Evolutionary conservation across 495 filamentous ascomycete genomes (phyloP).

Genomic region (Baudoinia panamericana): DNA sequence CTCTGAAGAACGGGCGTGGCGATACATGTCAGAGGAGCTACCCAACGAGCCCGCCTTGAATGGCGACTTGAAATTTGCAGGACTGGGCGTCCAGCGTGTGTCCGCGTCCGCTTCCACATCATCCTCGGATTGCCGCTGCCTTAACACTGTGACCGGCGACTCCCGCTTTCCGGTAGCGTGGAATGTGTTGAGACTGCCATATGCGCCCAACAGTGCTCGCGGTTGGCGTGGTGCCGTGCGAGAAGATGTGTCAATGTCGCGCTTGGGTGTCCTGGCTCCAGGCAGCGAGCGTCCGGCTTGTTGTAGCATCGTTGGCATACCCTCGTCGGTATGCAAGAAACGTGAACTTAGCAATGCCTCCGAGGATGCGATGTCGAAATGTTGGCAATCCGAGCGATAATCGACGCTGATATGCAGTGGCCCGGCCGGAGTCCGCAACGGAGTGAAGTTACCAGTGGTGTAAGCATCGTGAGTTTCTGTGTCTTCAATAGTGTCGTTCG

Average conservation of each 20-base stretch:
- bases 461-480: neutral
- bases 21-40: too few species aligned
- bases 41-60: constrained; percentile 93
- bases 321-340: constrained; percentile 48
- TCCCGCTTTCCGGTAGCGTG: constrained; percentile 32
- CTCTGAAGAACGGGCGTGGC: too few species aligned
- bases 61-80: constrained; percentile 30
- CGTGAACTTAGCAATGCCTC: constrained; percentile 4
- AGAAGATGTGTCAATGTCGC: constrained; percentile 22
- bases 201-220: constrained; percentile 50
- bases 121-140: neutral
- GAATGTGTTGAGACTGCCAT: constrained; percentile 86
- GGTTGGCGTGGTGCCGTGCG: constrained; percentile 45
- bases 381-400: constrained; percentile 77
- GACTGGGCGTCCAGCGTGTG: too few species aligned
- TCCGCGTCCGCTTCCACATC: neutral
- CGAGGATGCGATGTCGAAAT: neutral
- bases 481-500: neutral
- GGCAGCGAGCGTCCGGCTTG: constrained; percentile 36
- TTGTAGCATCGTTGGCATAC: constrained; percentile 57
- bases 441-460: too few species aligned
- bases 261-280: constrained; percentile 15
- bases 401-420: constrained; percentile 66
- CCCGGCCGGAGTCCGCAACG: constrained; percentile 74
- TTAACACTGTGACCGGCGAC: constrained; percentile 1